Evolutionary conservation across 2,329 filamentous ascomycete species (phyloP).

Genomic region (Westerdykella ornata): DNA sequence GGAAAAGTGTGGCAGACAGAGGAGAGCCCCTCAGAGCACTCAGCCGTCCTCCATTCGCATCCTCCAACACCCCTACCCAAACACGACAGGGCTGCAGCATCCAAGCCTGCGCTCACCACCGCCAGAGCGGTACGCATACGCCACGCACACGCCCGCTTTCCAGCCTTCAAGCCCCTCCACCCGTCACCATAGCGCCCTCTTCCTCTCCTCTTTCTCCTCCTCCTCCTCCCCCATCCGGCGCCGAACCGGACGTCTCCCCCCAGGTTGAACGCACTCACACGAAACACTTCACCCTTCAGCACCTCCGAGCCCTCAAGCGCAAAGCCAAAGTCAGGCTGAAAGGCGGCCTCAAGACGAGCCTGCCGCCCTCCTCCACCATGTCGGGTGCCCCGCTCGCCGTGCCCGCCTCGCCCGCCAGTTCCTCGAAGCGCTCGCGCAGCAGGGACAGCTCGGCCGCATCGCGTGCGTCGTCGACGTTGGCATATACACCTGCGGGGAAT

Average conservation of each 20-base stretch:
- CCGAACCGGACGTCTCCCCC: slow-evolving; percentile 6
- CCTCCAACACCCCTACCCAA: too few species aligned
- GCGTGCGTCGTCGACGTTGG: slow-evolving; percentile 20
- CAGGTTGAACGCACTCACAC: too few species aligned
- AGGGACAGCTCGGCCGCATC: slow-evolving; percentile 32
- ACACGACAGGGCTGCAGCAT: background rate
- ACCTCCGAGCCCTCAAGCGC: slow-evolving; percentile 36
- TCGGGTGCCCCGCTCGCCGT: slow-evolving; percentile 24
- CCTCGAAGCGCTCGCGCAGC: slow-evolving; percentile 37
- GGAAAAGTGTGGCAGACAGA: too few species aligned
- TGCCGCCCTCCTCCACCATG: slow-evolving; percentile 6
- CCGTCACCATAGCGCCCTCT: slow-evolving; percentile 16
- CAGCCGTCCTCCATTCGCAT: too few species aligned
- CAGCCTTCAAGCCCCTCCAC: slow-evolving; percentile 3
- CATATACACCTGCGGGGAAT: slow-evolving; percentile 16
- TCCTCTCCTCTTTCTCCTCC: slow-evolving; percentile 14
- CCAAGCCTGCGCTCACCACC: slow-evolving; percentile 1
- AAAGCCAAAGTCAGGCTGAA: slow-evolving; percentile 31
- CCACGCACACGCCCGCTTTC: slow-evolving; percentile 2
- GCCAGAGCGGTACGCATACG: background rate
- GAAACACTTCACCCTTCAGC: slow-evolving; percentile 32
- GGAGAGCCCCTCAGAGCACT: too few species aligned
- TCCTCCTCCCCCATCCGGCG: slow-evolving; percentile 9
- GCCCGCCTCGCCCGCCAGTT: slow-evolving; percentile 28
- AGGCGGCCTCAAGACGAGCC: slow-evolving; percentile 21